Evolutionary conservation across 164 flowering plant species (phyloP).

Genomic region (Chimonanthus salicifolius): DNA sequence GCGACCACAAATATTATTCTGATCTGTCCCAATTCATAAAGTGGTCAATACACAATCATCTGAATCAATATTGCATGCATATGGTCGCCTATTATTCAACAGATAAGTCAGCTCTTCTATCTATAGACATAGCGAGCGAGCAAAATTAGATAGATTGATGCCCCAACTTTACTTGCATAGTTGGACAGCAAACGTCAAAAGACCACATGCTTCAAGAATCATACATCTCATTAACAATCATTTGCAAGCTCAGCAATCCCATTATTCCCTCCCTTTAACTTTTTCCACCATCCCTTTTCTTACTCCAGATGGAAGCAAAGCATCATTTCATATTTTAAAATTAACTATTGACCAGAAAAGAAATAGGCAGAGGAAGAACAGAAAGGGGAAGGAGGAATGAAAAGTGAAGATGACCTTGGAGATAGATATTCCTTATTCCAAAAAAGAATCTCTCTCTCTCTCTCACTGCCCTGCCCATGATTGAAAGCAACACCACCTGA

Average conservation of each 20-base stretch:
- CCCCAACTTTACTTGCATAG: neutral
- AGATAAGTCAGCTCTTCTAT: no score
- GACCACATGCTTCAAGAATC: neutral
- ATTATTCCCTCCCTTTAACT: neutral
- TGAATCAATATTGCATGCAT: no score
- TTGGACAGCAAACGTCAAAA: neutral
- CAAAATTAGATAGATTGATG: neutral
- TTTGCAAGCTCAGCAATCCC: neutral
- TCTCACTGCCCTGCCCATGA: slow-evolving; percentile 3
- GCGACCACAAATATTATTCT: no score
- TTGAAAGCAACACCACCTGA: slow-evolving; percentile 9
- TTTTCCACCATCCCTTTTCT: neutral
- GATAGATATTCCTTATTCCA: no score
- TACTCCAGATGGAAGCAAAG: neutral
- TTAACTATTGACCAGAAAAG: neutral
- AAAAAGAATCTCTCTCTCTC: no score
- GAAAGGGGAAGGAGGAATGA: neutral
- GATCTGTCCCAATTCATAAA: no score
- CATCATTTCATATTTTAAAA: neutral
- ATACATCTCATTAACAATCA: neutral
- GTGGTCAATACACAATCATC: no score
- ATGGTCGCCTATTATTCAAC: no score
- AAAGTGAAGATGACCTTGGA: neutral
- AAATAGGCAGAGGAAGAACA: neutral
- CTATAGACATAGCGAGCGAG: neutral